Evolutionary conservation across 208 protist species (phyloP).

Genomic region (Phytomonas francai): DNA sequence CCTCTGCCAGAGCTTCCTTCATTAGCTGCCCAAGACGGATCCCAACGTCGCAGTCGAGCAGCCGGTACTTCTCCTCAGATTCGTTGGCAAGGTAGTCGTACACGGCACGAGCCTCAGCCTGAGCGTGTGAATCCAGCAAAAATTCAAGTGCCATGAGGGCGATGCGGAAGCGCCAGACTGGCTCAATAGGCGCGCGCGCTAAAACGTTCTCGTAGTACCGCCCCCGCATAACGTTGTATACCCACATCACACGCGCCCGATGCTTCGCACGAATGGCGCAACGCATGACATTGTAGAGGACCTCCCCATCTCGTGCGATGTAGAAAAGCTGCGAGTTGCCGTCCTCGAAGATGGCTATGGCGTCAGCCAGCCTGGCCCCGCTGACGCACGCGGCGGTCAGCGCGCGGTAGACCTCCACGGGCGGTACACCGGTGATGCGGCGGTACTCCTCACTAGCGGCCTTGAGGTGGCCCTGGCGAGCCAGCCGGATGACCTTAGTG

Average conservation of each 20-base stretch:
- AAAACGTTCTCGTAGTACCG: conserved; percentile 82
- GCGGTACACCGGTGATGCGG: conserved; percentile 72
- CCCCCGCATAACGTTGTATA: conserved; percentile 82
- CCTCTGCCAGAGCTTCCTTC: conserved; percentile 60
- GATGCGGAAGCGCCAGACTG: conserved; percentile 83
- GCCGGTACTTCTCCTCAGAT: background rate
- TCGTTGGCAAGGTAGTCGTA: conserved; percentile 71
- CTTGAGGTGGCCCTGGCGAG: conserved; percentile 69
- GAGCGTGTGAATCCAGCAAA: conserved; percentile 59
- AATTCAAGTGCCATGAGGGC: conserved; percentile 52
- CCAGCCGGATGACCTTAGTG: conserved; percentile 70
- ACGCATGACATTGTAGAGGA: conserved; percentile 73
- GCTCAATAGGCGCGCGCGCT: conserved; percentile 65
- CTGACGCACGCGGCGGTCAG: conserved; percentile 79
- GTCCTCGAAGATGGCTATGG: conserved; percentile 86
- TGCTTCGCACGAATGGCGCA: conserved; percentile 73
- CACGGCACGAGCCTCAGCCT: conserved; percentile 58
- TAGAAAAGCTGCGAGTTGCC: conserved; percentile 77
- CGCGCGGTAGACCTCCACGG: conserved; percentile 81
- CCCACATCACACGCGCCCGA: conserved; percentile 85
- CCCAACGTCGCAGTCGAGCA: conserved; percentile 72
- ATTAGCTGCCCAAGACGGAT: conserved; percentile 69
- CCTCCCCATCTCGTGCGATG: conserved; percentile 78
- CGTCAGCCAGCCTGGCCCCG: conserved; percentile 66
- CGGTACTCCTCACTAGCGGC: conserved; percentile 86